These are phyloP conservation scores for Cochlearia excelsa DNA, from an alignment of 345 rosid genomes.

Conservation along the genomic window DNA sequence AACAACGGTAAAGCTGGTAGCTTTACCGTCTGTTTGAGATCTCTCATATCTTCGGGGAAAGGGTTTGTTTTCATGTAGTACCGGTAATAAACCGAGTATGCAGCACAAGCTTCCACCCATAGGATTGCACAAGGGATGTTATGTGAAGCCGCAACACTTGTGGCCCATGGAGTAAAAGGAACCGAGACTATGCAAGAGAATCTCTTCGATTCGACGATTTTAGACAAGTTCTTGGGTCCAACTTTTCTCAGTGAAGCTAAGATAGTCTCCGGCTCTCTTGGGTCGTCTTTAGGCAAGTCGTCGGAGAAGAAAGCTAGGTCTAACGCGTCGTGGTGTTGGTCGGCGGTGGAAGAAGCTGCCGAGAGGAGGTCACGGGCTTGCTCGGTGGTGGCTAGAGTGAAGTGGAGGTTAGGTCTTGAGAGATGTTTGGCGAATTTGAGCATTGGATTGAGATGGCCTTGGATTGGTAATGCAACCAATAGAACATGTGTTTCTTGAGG, in stretches of 20 bases:
- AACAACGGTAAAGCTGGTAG: conserved; percentile 46
- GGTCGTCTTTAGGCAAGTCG: conserved; percentile 42
- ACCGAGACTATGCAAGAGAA: conserved; percentile 38
- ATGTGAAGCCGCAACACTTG: conserved; percentile 38
- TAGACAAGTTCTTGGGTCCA: conserved; percentile 42
- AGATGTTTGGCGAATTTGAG: conserved; percentile 48
- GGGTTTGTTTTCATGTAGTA: conserved; percentile 30
- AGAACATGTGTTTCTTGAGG: conserved; percentile 34
- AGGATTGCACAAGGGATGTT: conserved; percentile 50
- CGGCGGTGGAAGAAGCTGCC: neutral
- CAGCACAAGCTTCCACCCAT: conserved; percentile 57
- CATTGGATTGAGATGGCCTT: conserved; percentile 32
- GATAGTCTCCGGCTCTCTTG: conserved; percentile 4
- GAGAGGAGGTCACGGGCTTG: conserved; percentile 35
- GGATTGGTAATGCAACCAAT: conserved; percentile 40
- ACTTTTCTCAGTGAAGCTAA: conserved; percentile 26
- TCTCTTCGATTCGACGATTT: conserved; percentile 30
- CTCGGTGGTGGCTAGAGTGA: conserved; percentile 51
- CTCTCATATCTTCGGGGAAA: conserved; percentile 36
- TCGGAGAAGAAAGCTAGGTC: conserved; percentile 46
- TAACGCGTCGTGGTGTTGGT: neutral
- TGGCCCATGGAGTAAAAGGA: conserved; percentile 57
- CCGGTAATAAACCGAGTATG: conserved; percentile 46
- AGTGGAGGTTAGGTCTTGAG: conserved; percentile 38
- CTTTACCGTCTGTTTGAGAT: conserved; percentile 27